Base-by-base conservation (phyloP, 2,329 filamentous ascomycete species). In the Samsoniella hepiali region DNA sequence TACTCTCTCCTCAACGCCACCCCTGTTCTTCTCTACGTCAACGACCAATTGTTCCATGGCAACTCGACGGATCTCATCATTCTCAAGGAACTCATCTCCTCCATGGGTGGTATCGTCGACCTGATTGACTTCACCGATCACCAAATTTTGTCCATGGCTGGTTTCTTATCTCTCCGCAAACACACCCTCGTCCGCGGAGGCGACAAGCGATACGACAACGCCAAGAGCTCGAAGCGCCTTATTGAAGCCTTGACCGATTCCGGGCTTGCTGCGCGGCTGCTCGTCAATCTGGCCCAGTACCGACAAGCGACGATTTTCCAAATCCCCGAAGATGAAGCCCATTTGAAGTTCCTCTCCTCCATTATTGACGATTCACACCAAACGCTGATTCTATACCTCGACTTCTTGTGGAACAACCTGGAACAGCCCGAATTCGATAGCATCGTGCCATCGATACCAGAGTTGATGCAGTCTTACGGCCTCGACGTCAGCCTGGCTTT, bases 61-160 rank as follows among this genome's bases (percentile, higher is more conserved):
- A 96, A 96, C 69, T 90, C 93, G 0, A 96, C 91, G 10, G 93
- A 98, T 73, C 82, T 99, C 40, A 91, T 97, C 67, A 91, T 99
- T 65, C 79, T 99, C 49, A 91, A 95, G 72, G 92, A 98, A 71
- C 84, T 99, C 65, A 90, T 98, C 58, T 87, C 88, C 42, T 91
- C 91, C 2, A 98, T 99, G 95, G 92, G 91, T 22, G 96, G 96
- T 53, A 93, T 99, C 65, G 88, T 94, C 13, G 88, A 93, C 4
- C 89, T 94, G 65, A 85, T 88, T 59, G 91, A 93, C 71, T 94
- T 97, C 71, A 97, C 91, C 36, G 94, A 99, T 68, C 81, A 88
- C 22, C 93, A 97, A 75, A 84, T 97, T 34, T 81, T 91, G 66
- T 93, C 91, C 15, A 93, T 99, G 86, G 91, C 91, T 47, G 94